Evolutionary conservation across 345 rosid species (phyloP).

Genomic region (Rhodomyrtus tomentosa): DNA sequence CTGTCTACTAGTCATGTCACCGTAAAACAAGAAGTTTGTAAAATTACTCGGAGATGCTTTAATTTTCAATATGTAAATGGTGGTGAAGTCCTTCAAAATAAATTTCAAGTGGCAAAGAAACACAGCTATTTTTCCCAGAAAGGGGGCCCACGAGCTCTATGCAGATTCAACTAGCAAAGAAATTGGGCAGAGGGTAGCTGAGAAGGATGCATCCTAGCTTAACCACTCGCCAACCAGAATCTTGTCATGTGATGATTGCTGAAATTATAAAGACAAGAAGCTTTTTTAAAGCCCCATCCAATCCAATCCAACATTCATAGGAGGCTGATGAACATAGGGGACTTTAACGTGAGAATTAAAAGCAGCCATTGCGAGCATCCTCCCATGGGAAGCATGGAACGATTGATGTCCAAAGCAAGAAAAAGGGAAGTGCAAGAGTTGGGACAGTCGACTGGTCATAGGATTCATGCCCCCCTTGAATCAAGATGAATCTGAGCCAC

Average conservation of each 20-base stretch:
- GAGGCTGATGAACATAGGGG: neutral
- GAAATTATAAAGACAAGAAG: neutral
- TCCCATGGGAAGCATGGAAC: neutral
- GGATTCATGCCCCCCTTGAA: neutral
- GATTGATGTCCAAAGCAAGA: neutral
- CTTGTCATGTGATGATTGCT: neutral
- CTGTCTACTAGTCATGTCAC: neutral
- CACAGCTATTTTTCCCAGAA: neutral
- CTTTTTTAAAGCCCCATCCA: neutral
- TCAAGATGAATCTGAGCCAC: neutral
- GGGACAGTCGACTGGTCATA: neutral
- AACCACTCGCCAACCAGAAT: neutral
- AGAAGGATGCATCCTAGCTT: neutral
- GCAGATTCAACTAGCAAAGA: neutral
- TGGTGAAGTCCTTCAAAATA: neutral
- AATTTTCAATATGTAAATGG: neutral
- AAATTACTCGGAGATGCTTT: neutral
- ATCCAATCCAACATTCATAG: neutral
- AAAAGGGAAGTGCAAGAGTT: neutral
- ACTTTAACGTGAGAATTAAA: neutral
- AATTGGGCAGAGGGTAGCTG: neutral
- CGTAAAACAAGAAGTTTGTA: neutral
- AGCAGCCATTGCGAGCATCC: neutral
- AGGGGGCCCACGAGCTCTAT: neutral
- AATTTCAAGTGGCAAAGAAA: neutral